phyloP scores from a whole-genome alignment of 2,329 filamentous ascomycete genomes.

The Diaporthe sp. region DNA sequence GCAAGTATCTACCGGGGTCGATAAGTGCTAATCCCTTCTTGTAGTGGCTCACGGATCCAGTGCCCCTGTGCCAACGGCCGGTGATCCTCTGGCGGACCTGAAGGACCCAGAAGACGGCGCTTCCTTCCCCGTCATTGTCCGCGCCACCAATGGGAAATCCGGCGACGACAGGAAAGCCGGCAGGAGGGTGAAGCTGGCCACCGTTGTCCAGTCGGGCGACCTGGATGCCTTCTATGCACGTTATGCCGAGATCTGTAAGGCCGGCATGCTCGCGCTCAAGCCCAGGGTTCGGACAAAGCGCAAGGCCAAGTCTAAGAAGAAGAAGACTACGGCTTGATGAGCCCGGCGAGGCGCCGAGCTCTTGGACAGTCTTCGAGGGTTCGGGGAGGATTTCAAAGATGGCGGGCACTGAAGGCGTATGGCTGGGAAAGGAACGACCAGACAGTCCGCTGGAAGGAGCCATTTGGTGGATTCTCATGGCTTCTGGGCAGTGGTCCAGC shows the following conservation, averaged over 20 bases:
- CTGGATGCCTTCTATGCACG: slow-evolving; percentile 85
- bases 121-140: slow-evolving; percentile 77
- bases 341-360: not conserved
- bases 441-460: too few species aligned
- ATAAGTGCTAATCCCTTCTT: not conserved
- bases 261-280: slow-evolving; percentile 90
- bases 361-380: not conserved
- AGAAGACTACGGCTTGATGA: slow-evolving; percentile 60
- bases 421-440: not conserved
- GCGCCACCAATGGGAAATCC: slow-evolving; percentile 85
- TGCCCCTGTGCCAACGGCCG: slow-evolving; percentile 57
- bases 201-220: slow-evolving; percentile 81
- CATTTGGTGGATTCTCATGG: not conserved
- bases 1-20: not conserved
- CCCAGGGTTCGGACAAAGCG: slow-evolving; percentile 92
- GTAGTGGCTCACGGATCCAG: slow-evolving; percentile 62
- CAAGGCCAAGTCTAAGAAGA: slow-evolving; percentile 83
- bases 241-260: slow-evolving; percentile 93
- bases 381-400: slow-evolving; percentile 22
- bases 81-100: slow-evolving; percentile 72
- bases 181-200: slow-evolving; percentile 82
- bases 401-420: not conserved
- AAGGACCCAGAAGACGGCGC: slow-evolving; percentile 53
- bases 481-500: not conserved
- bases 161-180: slow-evolving; percentile 63